Percentiles rank a stretch among this genome's conserved stretches.
phyloP scores from a whole-genome alignment of 352 stramenopile genomes.

The Globisporangium barbulae region DNA sequence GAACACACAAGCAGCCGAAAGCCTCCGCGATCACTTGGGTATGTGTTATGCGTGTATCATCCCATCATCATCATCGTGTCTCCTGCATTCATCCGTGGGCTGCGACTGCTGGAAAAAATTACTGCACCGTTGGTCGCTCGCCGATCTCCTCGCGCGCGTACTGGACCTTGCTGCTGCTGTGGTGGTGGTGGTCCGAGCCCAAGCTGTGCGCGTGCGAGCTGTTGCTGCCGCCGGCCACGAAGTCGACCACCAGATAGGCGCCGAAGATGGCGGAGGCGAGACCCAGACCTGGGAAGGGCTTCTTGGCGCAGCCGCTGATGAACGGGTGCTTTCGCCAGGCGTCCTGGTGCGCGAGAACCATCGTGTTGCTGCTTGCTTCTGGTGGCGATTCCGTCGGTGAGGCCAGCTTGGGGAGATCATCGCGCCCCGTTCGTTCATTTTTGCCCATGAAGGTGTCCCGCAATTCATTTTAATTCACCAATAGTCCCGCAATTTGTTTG shows the following conservation, averaged over 20 bases:
- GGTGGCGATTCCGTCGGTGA: constrained; percentile 17
- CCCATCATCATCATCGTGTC: not conserved
- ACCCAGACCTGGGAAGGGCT: constrained; percentile 78
- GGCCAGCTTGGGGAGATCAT: not conserved
- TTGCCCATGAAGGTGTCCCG: constrained; percentile 4
- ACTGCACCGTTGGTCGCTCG: constrained; percentile 51
- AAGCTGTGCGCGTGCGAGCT: constrained; percentile 25
- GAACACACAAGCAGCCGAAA: not conserved
- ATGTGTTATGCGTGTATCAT: not conserved
- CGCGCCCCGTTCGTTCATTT: constrained; percentile 6
- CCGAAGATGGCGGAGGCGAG: constrained; percentile 76
- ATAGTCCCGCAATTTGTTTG: not conserved
- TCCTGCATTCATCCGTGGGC: not conserved
- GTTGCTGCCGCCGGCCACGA: constrained; percentile 43
- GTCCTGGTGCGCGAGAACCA: constrained; percentile 87
- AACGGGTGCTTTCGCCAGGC: constrained; percentile 88
- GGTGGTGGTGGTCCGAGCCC: constrained; percentile 25
- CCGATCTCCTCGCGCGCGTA: constrained; percentile 59
- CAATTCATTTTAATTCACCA: constrained; percentile 5
- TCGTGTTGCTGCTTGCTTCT: constrained; percentile 18
- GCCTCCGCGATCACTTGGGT: not conserved
- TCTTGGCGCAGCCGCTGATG: constrained; percentile 79
- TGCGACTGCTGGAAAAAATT: constrained; percentile 7
- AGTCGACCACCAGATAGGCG: constrained; percentile 72
- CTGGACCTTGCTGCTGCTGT: constrained; percentile 44